Evolutionary conservation across 2,329 filamentous ascomycete genomes (phyloP).

Genomic region (Microdochium paspali): DNA sequence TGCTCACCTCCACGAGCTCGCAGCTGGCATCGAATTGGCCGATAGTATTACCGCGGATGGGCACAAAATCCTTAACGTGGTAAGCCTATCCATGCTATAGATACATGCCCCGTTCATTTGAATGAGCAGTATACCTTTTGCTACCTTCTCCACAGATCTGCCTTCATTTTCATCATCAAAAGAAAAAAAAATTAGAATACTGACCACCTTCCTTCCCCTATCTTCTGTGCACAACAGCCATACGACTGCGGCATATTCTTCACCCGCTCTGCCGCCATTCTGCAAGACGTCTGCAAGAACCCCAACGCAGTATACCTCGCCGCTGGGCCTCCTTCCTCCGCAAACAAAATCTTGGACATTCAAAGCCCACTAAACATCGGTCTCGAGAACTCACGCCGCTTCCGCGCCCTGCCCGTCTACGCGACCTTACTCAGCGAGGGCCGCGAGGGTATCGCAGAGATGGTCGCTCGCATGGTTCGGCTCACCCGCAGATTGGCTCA

Average conservation of each 20-base stretch:
- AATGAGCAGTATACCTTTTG: too few species aligned
- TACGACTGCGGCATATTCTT: slow-evolving; percentile 93
- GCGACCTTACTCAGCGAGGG: slow-evolving; percentile 71
- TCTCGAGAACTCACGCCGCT: slow-evolving; percentile 83
- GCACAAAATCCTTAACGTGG: slow-evolving; percentile 89
- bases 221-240: too few species aligned
- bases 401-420: slow-evolving; percentile 85
- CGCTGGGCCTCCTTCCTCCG: slow-evolving; percentile 11
- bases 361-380: slow-evolving; percentile 81
- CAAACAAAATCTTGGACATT: slow-evolving; percentile 31
- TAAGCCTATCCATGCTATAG: slow-evolving; percentile 27
- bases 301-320: slow-evolving; percentile 76
- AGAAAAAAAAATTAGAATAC: neutral
- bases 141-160: neutral
- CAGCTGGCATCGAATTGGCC: slow-evolving; percentile 64
- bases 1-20: slow-evolving; percentile 34
- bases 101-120: neutral
- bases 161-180: neutral
- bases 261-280: slow-evolving; percentile 50
- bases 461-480: slow-evolving; percentile 63
- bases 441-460: slow-evolving; percentile 52
- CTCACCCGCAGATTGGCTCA: slow-evolving; percentile 59
- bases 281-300: slow-evolving; percentile 65
- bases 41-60: slow-evolving; percentile 82
- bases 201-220: slow-evolving; percentile 1